Evolutionary conservation across 805 yeast genomes (phyloP), one percentile per base, ranked within the genome.

Genomic region (Cyberlindnera sargentensis): DNA sequence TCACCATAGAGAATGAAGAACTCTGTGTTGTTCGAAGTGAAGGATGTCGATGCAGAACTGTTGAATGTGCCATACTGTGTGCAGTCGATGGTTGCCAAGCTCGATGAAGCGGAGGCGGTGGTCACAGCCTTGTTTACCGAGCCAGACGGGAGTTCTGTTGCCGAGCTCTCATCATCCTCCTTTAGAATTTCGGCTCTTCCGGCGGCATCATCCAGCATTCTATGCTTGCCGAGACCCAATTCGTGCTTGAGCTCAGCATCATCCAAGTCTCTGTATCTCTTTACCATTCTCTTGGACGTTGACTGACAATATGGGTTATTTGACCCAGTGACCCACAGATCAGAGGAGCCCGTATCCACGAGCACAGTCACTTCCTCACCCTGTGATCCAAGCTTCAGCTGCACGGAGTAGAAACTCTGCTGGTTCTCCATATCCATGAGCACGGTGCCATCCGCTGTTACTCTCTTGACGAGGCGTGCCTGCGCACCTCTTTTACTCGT

Each of bases 321-420:
- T 2, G 72, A 57, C 27, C 70, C 66, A 46, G 75, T 68, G 24
- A 82, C 76, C 86, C 87, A 82, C 24, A 84, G 62, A 58, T 84
- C 91, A 0, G 85, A 73, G 0, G 89, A 82, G 3, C 91, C 93
- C 1, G 90, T 84, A 55, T 84, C 93, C n/a, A 84, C 57, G 33
- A 80, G 58, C 8, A 82, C 77, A 8, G 66, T 67, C 5, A 82
- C 66, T n/a, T 65, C 59, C 52, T 82, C 82, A 1, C 67, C 55
- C 1, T 80, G 73, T 0, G 85, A 74, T 4, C 93, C 91, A 23
- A 84, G 57, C 25, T 60, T 52, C 30, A 76, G 46, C 5, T 62
- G 63, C 3, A 71, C 74, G 20, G 73, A 61, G 50, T 74, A 77
- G 48, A 74, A 77, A 6, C 67, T 59, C 10, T 55, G 47, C 41